Evolutionary conservation across 805 yeast species (phyloP), one percentile per base, ranked within the genome.

Genomic region (Yarrowia deformans): DNA sequence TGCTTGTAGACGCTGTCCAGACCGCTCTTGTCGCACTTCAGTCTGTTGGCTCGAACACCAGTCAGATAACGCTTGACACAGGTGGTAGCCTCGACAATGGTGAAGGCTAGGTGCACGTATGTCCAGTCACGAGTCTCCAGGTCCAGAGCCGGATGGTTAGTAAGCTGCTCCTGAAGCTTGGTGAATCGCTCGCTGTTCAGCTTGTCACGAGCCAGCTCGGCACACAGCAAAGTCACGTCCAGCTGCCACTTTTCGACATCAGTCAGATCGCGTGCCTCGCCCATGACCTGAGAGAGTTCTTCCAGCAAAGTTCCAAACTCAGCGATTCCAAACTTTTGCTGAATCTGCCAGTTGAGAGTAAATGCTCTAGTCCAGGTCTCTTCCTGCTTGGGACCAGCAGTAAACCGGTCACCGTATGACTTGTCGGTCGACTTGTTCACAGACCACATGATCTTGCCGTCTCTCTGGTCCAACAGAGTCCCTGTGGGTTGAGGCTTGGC

Each of bases 381-480:
- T n/a, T 73, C 71, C 39, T 71, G 71, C 5, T 68, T 70, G 2
- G 78, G 79, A n/a, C 79, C 76, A 52, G 73, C 37, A 2, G 76
- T 69, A 40, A 71, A 73, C 13, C 69, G 70, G 1, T 72, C 71
- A 16, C 78, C 74, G 2, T 72, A 58, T 1, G 69, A 66, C 1
- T 73, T 69, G n/a, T 71, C 74, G 48, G 79, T 79, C 52, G 79
- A 79, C 42, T 78, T 75, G 14, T 84, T 87, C 73, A 83, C 78
- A 67, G 84, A 84, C 85, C 87, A 87, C 61, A 87, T 73, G 9
- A 85, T 83, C 7, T 76, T 79, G 68, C 79, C 77, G 73, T 90
- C 95, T 69, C 94, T 81, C 72, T 88, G 88, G 74, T 90, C 75
- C 19, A 76, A 49, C 19, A 79, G 32, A 61, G 77, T 70, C 43